A percentile compares a stretch with the other conserved stretches of the same genome.
These are phyloP conservation scores for Malassezia sp. DNA, from an alignment of 1,284 basidiomycete species.

Conservation along the genomic window DNA sequence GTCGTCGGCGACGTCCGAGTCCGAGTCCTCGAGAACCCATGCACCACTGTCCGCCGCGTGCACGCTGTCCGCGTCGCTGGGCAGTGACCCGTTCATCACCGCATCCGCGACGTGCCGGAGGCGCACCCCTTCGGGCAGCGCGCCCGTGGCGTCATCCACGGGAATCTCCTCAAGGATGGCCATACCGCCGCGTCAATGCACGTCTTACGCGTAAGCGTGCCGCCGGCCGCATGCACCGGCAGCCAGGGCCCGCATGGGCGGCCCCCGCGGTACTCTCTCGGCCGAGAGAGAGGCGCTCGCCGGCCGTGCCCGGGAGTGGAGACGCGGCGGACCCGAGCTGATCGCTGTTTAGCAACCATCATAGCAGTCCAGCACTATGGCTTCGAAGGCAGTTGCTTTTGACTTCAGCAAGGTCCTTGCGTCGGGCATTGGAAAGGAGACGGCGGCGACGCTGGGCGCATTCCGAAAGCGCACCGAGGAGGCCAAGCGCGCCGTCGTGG, in stretches of 20 bases:
- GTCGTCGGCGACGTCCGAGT: constrained; percentile 12
- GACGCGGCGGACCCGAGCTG: background rate
- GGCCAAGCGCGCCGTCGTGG: constrained; percentile 64
- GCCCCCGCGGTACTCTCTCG: constrained; percentile 1
- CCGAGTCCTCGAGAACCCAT: constrained; percentile 11
- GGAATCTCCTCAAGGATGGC: constrained; percentile 10
- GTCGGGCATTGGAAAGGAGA: constrained; percentile 45
- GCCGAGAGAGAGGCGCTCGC: constrained; percentile 12
- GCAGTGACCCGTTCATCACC: background rate
- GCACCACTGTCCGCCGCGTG: background rate
- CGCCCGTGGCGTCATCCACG: background rate
- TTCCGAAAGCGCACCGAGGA: constrained; percentile 93
- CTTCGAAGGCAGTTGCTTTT: constrained; percentile 31
- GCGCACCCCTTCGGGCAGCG: no score
- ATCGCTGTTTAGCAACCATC: background rate
- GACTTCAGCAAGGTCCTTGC: constrained; percentile 39
- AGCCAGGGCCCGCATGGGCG: background rate
- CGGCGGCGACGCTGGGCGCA: constrained; percentile 60
- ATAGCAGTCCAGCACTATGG: constrained; percentile 17
- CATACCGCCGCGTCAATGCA: constrained; percentile 2
- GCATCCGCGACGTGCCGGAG: no score
- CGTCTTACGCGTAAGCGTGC: background rate
- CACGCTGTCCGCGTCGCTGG: background rate
- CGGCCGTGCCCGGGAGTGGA: constrained; percentile 13
- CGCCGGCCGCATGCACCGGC: no score